Evolutionary conservation across 148 eudicot genomes (phyloP), one percentile per base, ranked within the genome.

Genomic region (Bassia scoparia): DNA sequence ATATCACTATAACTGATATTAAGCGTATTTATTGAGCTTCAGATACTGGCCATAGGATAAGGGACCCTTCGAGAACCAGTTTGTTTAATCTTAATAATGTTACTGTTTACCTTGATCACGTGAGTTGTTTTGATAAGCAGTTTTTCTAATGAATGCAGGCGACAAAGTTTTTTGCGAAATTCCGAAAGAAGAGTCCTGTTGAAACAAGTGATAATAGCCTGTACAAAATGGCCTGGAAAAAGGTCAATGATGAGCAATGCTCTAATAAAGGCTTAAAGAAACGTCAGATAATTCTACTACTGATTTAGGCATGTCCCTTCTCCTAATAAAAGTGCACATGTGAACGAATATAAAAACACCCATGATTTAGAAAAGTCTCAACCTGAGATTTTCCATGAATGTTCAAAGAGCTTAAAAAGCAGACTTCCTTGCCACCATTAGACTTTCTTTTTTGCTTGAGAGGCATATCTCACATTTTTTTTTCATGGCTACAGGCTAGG

Each of bases 401-500:
- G 67, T 78, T 68, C 49, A 23, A 74, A 74, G 50, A 65, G 41
- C 65, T 67, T 35, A 69, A 67, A 33, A 58, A 41, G 55, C 61
- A 38, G 72, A 77, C 55, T 61, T 46, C 29, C 48, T 68, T 79
- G 66, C 70, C 76, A 24, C 41, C 41, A 35, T 76, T 76, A 78
- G 71, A 80, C 35, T 6, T 26, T 52, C 46, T 59, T 77, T 16
- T 46, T 18, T 30, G 23, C 15, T 48, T 24, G 9, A 1, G 21
- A 30, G 35, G n/a, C 30, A 69, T 53, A 31, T 73, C 34, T 58
- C 29, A 24, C 21, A 16, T 16, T 55, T 60, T 24, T 15, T 16
- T 55, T 60, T 24, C 5, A 13, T 77, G 75, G 49, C 72, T 80
- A 75, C 83, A 90, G 98, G 93, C 91, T 21, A 87, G 91, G 73